A percentile compares a stretch with the other conserved stretches of the same genome.
Evolutionary conservation across 2,329 filamentous ascomycete genomes (phyloP).

Genomic region (Fusarium graminum): DNA sequence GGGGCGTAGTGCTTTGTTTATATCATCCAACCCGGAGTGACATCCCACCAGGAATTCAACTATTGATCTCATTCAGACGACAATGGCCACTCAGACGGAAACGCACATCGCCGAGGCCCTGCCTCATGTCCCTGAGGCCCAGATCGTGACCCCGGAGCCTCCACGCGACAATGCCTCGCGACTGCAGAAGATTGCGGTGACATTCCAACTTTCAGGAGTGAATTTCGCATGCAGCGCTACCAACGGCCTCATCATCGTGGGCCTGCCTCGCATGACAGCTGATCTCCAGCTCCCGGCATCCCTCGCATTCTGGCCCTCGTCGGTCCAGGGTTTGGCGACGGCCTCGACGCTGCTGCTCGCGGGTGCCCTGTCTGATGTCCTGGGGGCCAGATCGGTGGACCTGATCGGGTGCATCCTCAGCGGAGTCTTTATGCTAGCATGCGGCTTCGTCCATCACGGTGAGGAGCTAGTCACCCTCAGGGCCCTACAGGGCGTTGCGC

Average conservation of each 20-base stretch:
- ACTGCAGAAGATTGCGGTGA: constrained; percentile 39
- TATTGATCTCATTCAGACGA: background rate
- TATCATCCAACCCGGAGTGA: background rate
- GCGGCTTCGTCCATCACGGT: constrained; percentile 50
- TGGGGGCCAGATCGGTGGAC: constrained; percentile 53
- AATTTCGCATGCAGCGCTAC: constrained; percentile 45
- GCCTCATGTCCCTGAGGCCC: background rate
- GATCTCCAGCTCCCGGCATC: constrained; percentile 52
- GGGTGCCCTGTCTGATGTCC: constrained; percentile 56
- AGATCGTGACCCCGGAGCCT: background rate
- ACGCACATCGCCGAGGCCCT: background rate
- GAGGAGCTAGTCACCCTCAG: constrained; percentile 55
- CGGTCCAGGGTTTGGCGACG: constrained; percentile 53
- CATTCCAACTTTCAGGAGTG: constrained; percentile 45
- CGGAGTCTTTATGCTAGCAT: constrained; percentile 51
- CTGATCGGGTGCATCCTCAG: constrained; percentile 52
- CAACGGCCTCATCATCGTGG: constrained; percentile 54
- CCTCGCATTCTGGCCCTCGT: constrained; percentile 58
- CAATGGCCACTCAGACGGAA: constrained; percentile 18
- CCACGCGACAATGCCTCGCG: constrained; percentile 15
- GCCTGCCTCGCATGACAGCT: constrained; percentile 57
- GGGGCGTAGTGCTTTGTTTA: background rate
- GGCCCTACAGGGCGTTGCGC: constrained; percentile 57
- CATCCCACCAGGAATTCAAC: background rate
- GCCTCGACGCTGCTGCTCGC: constrained; percentile 56